Evolutionary conservation across 192 early-diverging fungal species (phyloP), one percentile per base, ranked within the genome.

Genomic region (Thamnidium elegans): DNA sequence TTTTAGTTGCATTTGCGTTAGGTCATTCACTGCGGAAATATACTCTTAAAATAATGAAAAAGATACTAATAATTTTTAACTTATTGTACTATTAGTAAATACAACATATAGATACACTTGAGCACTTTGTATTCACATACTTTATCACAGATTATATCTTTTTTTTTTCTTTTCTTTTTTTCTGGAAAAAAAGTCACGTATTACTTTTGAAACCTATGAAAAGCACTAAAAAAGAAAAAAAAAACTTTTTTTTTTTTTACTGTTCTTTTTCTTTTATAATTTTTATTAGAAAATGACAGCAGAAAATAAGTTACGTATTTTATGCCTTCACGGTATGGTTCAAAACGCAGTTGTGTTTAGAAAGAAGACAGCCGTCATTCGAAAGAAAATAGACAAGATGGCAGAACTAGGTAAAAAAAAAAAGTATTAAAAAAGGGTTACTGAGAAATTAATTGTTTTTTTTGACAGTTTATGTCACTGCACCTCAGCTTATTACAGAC

Each of bases 291-390:
- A 31, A 3, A 63, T 63, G 61, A 51, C 31, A 14, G 30, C 61
- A 19, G 30, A 26, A 19, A 53, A 44, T 4, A 73, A 73, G 43
- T 68, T 82, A 26, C 76, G 78, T 43, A 84, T 84, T 21, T 75
- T 84, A 34, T 81, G 79, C 51, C 69, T 84, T 6, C 82, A 84
- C 45, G 82, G 82, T 3, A 79, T 81, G 63, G 74, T 75, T 39
- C 82, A 84, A 65, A 81, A 84, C 43, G 75, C 69, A 0, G 43
- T 68, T 3, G 67, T 76, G 3, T 84, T 84, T 64, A 66, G 74
- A 14, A 84, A 84, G 50, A 84, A 84, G 70, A 81, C 79, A 4
- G 77, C 77, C 1, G 79, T 75, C 31, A 73, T 84, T 34, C 72
- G 82, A 42, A 81, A 79, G 42, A 67, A 71, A 15, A 61, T 81